A percentile compares a stretch with the other conserved stretches of the same genome.
These are phyloP conservation scores for Salvia hispanica DNA, from an alignment of 257 asterid species.

Conservation along the genomic window DNA sequence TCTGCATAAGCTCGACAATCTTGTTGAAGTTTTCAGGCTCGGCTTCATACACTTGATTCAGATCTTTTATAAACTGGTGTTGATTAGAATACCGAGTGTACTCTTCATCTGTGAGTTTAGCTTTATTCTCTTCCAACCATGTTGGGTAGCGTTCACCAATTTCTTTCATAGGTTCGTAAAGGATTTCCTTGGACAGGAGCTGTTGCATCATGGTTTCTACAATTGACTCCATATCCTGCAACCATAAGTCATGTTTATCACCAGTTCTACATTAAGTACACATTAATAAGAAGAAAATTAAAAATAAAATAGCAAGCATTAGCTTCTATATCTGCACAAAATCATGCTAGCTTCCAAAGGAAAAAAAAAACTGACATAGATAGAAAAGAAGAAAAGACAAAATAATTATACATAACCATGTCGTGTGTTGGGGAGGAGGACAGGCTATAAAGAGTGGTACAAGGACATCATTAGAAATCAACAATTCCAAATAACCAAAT, in stretches of 20 bases:
- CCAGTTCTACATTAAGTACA: slow-evolving; percentile 3
- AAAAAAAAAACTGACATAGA: neutral
- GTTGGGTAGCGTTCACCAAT: slow-evolving; percentile 88
- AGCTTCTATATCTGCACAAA: neutral
- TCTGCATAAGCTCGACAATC: slow-evolving; percentile 97
- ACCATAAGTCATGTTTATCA: slow-evolving; percentile 5
- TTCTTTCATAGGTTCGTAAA: slow-evolving; percentile 96
- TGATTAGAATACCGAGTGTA: slow-evolving; percentile 62
- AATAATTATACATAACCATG: neutral
- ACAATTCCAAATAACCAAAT: slow-evolving; percentile 10
- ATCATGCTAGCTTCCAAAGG: neutral
- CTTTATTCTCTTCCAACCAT: slow-evolving; percentile 83
- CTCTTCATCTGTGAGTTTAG: slow-evolving; percentile 64
- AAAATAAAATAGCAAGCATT: neutral
- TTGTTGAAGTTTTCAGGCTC: slow-evolving; percentile 90
- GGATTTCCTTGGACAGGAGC: slow-evolving; percentile 90
- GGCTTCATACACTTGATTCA: slow-evolving; percentile 66
- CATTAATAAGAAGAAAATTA: neutral
- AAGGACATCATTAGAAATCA: neutral
- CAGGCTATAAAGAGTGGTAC: no score
- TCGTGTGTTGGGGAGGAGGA: neutral
- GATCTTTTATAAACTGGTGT: slow-evolving; percentile 65
- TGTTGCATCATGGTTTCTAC: slow-evolving; percentile 99
- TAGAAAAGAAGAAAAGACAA: neutral
- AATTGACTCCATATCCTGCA: slow-evolving; percentile 88